Percentiles rank a stretch among this genome's conserved stretches.
Conservation (phyloP, 371 early-diverging fungal species). For the Homolaphlyctis polyrhiza region DNA sequence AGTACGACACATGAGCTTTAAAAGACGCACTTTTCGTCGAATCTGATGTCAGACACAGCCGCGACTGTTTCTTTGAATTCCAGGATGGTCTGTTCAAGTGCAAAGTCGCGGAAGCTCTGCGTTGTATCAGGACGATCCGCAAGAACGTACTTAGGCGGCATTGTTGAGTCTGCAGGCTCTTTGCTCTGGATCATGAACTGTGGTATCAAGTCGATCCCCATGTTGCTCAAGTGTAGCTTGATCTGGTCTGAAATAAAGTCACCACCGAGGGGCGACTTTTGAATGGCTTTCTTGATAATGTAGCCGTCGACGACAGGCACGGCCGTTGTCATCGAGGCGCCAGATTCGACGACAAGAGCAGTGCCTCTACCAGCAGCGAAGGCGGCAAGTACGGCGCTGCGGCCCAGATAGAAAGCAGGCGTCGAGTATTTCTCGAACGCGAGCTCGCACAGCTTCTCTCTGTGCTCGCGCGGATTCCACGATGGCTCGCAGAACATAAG, state of each 20-base stretch:
- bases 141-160: slow-evolving; percentile 53
- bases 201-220: slow-evolving; percentile 67
- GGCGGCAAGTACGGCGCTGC: slow-evolving; percentile 88
- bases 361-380: slow-evolving; percentile 88
- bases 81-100: neutral
- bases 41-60: slow-evolving; percentile 71
- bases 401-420: slow-evolving; percentile 90
- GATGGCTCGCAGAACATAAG: slow-evolving; percentile 83
- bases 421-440: slow-evolving; percentile 89
- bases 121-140: slow-evolving; percentile 58
- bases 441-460: slow-evolving; percentile 84
- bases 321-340: slow-evolving; percentile 78
- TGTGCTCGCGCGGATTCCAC: slow-evolving; percentile 72
- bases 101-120: slow-evolving; percentile 57
- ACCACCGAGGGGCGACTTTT: slow-evolving; percentile 59
- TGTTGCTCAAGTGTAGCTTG: slow-evolving; percentile 54
- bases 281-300: slow-evolving; percentile 76
- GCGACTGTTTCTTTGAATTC: slow-evolving; percentile 94
- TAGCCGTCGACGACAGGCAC: slow-evolving; percentile 95
- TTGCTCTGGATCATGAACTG: slow-evolving; percentile 77
- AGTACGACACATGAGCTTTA: slow-evolving; percentile 15
- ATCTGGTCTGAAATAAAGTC: slow-evolving; percentile 76
- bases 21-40: slow-evolving; percentile 59
- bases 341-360: slow-evolving; percentile 88
- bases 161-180: slow-evolving; percentile 61